Evolutionary conservation across 768 basidiomycete genomes (phyloP).

Genomic region (Erythrobasidium yunnanense): DNA sequence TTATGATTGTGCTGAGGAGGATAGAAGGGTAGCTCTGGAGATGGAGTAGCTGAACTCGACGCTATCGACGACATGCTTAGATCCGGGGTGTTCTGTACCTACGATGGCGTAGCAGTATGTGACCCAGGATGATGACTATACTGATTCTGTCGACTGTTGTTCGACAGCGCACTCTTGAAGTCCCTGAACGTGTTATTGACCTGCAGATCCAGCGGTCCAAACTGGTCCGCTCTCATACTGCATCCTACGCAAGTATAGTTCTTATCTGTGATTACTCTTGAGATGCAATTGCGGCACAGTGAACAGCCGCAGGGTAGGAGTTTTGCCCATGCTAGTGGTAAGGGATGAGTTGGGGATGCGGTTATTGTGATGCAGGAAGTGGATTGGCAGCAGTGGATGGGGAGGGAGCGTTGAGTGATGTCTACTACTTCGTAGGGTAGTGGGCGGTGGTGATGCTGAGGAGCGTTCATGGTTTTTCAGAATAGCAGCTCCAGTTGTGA

Average conservation of each 20-base stretch:
- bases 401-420: not conserved
- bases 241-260: not conserved
- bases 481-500: no score
- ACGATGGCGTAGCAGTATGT: no score
- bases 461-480: not conserved
- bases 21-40: no score
- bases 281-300: slow-evolving; percentile 13
- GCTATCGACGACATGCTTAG: no score
- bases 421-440: no score
- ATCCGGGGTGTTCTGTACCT: no score
- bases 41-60: no score
- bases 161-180: not conserved
- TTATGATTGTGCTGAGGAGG: no score
- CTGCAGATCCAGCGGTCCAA: not conserved
- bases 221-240: not conserved
- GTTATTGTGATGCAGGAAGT: not conserved
- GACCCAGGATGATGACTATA: no score
- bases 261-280: not conserved
- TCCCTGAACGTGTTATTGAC: not conserved
- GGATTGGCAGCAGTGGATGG: not conserved
- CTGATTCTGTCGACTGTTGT: no score
- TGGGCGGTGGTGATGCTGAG: not conserved
- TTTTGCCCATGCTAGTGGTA: slow-evolving; percentile 7
- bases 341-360: not conserved
- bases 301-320: slow-evolving; percentile 6